These are phyloP conservation scores for Monosporascus sp. DNA, from an alignment of 2,329 filamentous ascomycete species.

Conservation along the genomic window DNA sequence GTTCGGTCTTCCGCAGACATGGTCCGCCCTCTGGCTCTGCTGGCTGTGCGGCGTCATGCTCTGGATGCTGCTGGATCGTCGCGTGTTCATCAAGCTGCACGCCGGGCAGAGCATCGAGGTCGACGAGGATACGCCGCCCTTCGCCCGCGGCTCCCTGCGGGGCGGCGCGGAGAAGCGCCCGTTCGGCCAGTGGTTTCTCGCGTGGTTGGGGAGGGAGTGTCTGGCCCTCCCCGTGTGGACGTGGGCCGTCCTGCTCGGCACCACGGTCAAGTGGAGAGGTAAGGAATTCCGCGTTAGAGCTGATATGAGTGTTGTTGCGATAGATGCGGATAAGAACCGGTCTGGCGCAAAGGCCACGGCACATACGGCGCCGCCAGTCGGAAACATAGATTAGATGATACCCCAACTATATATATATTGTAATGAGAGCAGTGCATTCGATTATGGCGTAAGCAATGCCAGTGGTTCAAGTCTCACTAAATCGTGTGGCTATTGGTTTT, in stretches of 20 bases:
- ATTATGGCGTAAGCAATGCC: too few species aligned
- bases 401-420: neutral
- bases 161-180: constrained; percentile 43
- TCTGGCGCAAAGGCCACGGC: neutral
- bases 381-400: neutral
- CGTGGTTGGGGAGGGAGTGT: constrained; percentile 80
- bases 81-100: constrained; percentile 69
- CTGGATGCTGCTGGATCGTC: constrained; percentile 75
- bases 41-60: constrained; percentile 61
- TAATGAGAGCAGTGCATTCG: too few species aligned
- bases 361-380: neutral
- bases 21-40: constrained; percentile 57
- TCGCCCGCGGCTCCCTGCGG: constrained; percentile 49
- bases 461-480: too few species aligned
- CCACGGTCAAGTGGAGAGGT: constrained; percentile 83
- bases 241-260: constrained; percentile 83
- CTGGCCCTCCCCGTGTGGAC: constrained; percentile 86
- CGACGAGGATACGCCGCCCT: constrained; percentile 68
- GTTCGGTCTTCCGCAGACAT: constrained; percentile 57
- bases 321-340: constrained; percentile 16
- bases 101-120: constrained; percentile 64
- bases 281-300: constrained; percentile 74
- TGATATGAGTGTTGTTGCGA: constrained; percentile 70
- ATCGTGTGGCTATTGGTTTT: too few species aligned
- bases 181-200: constrained; percentile 67